These are phyloP conservation scores for Plasmodium coatneyi DNA, from an alignment of 169 alveolate species.

Conservation along the genomic window DNA sequence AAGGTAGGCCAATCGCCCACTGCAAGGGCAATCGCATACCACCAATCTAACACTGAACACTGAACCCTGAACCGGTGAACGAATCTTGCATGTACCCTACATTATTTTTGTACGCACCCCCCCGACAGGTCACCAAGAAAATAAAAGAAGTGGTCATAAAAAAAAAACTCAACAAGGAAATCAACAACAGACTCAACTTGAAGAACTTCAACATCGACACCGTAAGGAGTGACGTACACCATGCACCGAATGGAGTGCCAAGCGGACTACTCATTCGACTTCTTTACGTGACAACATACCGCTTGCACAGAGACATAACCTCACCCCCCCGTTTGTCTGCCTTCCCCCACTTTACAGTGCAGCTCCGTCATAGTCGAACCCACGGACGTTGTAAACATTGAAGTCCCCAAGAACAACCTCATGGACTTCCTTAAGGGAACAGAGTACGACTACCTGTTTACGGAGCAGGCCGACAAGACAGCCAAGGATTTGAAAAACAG, in stretches of 20 bases:
- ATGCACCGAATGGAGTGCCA: neutral
- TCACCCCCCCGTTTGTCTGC: no score
- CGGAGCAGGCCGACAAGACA: slow-evolving; percentile 70
- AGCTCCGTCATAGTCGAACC: slow-evolving; percentile 70
- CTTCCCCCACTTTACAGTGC: neutral
- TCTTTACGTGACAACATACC: slow-evolving; percentile 29
- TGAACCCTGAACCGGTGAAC: no score
- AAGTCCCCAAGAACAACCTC: slow-evolving; percentile 77
- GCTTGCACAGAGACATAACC: slow-evolving; percentile 32
- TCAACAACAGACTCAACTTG: slow-evolving; percentile 77
- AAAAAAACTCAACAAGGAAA: slow-evolving; percentile 80
- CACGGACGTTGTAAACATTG: slow-evolving; percentile 80
- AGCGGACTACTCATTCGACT: neutral
- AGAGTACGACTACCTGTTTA: slow-evolving; percentile 68
- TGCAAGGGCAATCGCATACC: no score
- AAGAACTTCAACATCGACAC: slow-evolving; percentile 78
- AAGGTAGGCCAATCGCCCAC: slow-evolving; percentile 71
- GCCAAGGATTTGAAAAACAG: slow-evolving; percentile 83
- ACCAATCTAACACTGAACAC: no score
- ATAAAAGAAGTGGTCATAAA: slow-evolving; percentile 79
- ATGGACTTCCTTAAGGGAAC: slow-evolving; percentile 74
- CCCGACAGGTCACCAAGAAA: slow-evolving; percentile 82
- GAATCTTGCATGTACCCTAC: neutral
- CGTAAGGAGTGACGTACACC: slow-evolving; percentile 15
- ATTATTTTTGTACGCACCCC: neutral